Evolutionary conservation across 1,139 yeast genomes (phyloP).

Genomic region (Pichia sorboxylosa): DNA sequence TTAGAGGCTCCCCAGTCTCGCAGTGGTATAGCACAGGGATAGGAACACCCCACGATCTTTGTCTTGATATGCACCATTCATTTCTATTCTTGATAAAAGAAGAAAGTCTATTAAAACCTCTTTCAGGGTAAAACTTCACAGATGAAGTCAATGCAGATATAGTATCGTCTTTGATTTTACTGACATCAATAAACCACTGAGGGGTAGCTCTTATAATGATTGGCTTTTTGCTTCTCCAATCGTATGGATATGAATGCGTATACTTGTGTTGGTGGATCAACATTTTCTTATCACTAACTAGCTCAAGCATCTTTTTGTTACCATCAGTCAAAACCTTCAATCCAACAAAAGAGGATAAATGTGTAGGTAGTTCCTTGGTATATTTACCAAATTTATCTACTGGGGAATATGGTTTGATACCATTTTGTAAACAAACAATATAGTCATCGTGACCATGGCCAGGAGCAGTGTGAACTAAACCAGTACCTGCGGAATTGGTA

Average conservation of each 20-base stretch:
- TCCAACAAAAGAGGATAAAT: slow-evolving; percentile 37
- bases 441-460: slow-evolving; percentile 97
- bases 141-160: slow-evolving; percentile 38
- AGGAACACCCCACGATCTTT: slow-evolving; percentile 98
- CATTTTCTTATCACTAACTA: slow-evolving; percentile 36
- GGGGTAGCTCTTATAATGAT: slow-evolving; percentile 93
- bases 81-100: slow-evolving; percentile 69
- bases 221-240: slow-evolving; percentile 94
- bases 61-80: slow-evolving; percentile 98
- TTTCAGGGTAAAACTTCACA: slow-evolving; percentile 65
- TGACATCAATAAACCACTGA: slow-evolving; percentile 92
- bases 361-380: slow-evolving; percentile 33
- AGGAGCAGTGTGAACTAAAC: slow-evolving; percentile 93
- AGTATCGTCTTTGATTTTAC: slow-evolving; percentile 55
- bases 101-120: slow-evolving; percentile 57
- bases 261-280: slow-evolving; percentile 34
- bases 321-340: slow-evolving; percentile 52
- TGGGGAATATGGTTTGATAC: slow-evolving; percentile 56
- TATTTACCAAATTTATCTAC: slow-evolving; percentile 70
- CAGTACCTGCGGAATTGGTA: slow-evolving; percentile 76
- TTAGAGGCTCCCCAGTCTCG: slow-evolving; percentile 45
- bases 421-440: slow-evolving; percentile 47
- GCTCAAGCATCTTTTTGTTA: slow-evolving; percentile 34
- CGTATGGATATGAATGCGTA: slow-evolving; percentile 85
- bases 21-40: slow-evolving; percentile 72